Conservation (phyloP, 1,284 basidiomycete species). For the Microbotryomycetes sp. region DNA sequence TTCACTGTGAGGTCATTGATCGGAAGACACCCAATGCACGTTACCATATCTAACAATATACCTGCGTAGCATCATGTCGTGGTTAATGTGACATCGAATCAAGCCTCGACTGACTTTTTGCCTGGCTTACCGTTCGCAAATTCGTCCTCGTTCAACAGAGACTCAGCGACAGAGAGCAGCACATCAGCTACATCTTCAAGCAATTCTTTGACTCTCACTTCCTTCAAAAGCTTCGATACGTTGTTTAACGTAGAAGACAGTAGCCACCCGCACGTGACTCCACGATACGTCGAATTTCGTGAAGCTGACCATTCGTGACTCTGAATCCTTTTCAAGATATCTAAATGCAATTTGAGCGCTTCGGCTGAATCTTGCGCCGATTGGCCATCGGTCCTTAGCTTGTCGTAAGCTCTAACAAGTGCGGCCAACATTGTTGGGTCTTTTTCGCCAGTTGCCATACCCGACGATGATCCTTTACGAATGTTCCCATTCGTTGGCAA, state of each 20-base stretch:
- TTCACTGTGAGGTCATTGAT: too few relatives aligned
- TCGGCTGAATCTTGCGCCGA: not conserved
- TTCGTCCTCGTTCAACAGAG: not conserved
- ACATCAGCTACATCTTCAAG: not conserved
- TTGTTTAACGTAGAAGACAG: not conserved
- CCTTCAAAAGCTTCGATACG: not conserved
- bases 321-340: not conserved
- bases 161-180: not conserved
- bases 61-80: too few relatives aligned
- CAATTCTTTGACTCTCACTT: not conserved
- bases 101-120: too few relatives aligned
- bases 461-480: too few relatives aligned
- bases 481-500: too few relatives aligned
- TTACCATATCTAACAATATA: too few relatives aligned
- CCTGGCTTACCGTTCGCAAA: constrained; percentile 1
- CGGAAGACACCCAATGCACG: too few relatives aligned
- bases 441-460: too few relatives aligned
- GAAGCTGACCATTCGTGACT: not conserved
- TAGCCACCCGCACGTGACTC: constrained; percentile 5
- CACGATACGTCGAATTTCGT: not conserved
- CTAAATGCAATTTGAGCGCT: not conserved
- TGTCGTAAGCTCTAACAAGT: not conserved
- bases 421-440: constrained; percentile 1
- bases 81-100: too few relatives aligned
- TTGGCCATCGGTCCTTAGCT: not conserved